These are phyloP conservation scores for Nematocida parisii DNA, from an alignment of 371 early-diverging fungal species.

Conservation along the genomic window DNA sequence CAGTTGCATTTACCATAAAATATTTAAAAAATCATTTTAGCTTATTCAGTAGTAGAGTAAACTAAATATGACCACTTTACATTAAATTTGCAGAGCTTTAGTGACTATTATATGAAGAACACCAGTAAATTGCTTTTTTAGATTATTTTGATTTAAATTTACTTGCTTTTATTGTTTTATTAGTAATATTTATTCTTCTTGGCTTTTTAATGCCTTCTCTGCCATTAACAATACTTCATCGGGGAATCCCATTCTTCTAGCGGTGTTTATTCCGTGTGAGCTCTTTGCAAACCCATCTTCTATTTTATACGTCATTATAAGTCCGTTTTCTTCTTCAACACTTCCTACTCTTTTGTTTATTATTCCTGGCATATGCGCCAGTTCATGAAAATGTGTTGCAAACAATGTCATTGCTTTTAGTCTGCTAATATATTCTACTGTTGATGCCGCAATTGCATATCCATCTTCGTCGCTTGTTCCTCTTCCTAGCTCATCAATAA, in stretches of 20 bases:
- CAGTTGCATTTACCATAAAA: constrained; percentile 45
- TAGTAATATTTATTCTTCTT: not conserved
- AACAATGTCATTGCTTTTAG: constrained; percentile 59
- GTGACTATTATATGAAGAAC: too few species aligned
- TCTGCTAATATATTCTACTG: constrained; percentile 78
- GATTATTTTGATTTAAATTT: too few species aligned
- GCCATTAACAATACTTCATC: constrained; percentile 65
- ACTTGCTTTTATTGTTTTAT: too few species aligned
- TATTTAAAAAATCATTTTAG: constrained; percentile 28
- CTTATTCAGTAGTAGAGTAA: not conserved
- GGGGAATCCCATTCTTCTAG: constrained; percentile 88
- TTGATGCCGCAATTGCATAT: constrained; percentile 88
- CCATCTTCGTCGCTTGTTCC: constrained; percentile 97
- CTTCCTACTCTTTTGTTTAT: constrained; percentile 60
- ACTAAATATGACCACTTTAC: too few species aligned
- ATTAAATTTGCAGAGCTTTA: too few species aligned
- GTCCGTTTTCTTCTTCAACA: constrained; percentile 16
- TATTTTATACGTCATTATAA: constrained; percentile 67
- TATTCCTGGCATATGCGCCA: constrained; percentile 74
- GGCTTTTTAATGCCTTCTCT: constrained; percentile 38
- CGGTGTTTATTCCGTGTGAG: constrained; percentile 96
- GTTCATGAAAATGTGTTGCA: constrained; percentile 68
- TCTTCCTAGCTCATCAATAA: constrained; percentile 91
- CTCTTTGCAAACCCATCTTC: constrained; percentile 80
- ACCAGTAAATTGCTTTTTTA: too few species aligned